These are phyloP conservation scores for Neophaeococcomyces mojaviensis DNA, from an alignment of 2,329 filamentous ascomycete species.

Conservation along the genomic window DNA sequence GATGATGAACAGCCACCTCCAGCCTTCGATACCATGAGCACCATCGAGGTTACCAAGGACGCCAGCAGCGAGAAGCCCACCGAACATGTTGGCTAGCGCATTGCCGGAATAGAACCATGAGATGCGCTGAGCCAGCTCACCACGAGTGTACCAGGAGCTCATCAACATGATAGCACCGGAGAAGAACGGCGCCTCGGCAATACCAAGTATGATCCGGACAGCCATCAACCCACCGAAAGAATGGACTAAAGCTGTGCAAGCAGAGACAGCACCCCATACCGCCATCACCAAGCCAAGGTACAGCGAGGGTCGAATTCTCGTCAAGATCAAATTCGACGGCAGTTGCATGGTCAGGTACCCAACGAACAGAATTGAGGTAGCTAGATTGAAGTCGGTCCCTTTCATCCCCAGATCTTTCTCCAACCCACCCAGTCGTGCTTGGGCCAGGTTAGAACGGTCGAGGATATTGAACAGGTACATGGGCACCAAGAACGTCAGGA, in stretches of 20 bases:
- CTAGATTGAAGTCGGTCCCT: constrained; percentile 27
- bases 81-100: constrained; percentile 54
- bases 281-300: constrained; percentile 38
- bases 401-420: constrained; percentile 25
- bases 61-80: constrained; percentile 50
- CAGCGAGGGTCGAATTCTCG: constrained; percentile 28
- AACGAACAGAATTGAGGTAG: background rate
- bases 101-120: constrained; percentile 53
- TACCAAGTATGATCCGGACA: constrained; percentile 35
- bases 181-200: constrained; percentile 50
- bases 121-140: constrained; percentile 49
- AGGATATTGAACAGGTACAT: too few relatives aligned
- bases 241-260: constrained; percentile 30
- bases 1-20: too few relatives aligned
- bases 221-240: constrained; percentile 36
- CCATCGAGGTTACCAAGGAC: constrained; percentile 53
- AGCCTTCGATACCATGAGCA: constrained; percentile 46
- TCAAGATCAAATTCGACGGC: constrained; percentile 3
- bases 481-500: too few relatives aligned
- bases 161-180: constrained; percentile 38
- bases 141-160: constrained; percentile 45
- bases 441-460: too few relatives aligned
- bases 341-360: constrained; percentile 5
- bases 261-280: constrained; percentile 41
- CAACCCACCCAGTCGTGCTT: too few relatives aligned